Evolutionary conservation across 306 rosid species (phyloP).

Genomic region (Quercus variabilis): DNA sequence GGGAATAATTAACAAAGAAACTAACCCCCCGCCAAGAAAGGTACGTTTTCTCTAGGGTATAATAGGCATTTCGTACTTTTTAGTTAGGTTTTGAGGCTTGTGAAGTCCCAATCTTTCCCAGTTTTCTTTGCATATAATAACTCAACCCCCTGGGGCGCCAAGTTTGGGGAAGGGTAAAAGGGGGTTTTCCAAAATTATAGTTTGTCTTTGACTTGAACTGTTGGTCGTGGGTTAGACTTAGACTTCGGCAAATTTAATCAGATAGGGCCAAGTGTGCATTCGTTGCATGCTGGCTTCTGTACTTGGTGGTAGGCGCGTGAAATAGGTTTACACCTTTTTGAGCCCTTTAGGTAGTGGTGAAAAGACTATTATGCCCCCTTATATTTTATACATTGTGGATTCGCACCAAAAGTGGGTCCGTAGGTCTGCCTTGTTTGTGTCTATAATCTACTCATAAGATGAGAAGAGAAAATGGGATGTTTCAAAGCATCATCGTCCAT

Average conservation of each 20-base stretch:
- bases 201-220: not conserved
- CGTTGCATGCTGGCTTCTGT: not conserved
- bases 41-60: too few relatives aligned
- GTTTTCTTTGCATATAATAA: too few relatives aligned
- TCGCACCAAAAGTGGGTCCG: not conserved
- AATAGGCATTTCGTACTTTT: too few relatives aligned
- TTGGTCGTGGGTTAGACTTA: not conserved
- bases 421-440: not conserved
- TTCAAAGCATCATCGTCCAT: not conserved
- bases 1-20: conserved; percentile 39
- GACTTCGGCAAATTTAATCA: not conserved
- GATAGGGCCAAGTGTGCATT: not conserved
- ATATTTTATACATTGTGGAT: not conserved
- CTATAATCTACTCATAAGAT: not conserved
- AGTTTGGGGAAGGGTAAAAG: conserved; percentile 5
- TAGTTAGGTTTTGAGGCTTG: too few relatives aligned
- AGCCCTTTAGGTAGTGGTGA: not conserved
- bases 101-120: too few relatives aligned
- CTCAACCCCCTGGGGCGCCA: too few relatives aligned
- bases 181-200: not conserved
- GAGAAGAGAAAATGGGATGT: not conserved
- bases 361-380: conserved; percentile 8
- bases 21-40: conserved; percentile 36
- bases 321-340: too few relatives aligned
- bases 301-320: not conserved